Conservation (phyloP, 148 eudicot genomes). For the Amaranthus hypochondriacus region DNA sequence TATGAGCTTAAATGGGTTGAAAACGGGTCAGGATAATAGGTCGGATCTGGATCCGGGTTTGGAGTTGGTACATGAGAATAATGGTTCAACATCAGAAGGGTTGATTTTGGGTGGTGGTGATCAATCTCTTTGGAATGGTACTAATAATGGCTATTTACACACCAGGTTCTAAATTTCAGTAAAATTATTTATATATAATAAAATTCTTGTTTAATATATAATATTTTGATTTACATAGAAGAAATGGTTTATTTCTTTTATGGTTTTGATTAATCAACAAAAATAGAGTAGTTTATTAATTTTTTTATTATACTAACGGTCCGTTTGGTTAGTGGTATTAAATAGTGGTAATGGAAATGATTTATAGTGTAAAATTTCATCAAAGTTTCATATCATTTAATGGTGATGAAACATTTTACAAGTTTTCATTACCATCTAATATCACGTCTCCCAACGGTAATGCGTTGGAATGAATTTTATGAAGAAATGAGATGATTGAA, state of each 20-base stretch:
- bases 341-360: too few species aligned
- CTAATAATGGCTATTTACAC: conserved; percentile 45
- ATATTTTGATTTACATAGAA: not conserved
- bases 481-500: too few species aligned
- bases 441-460: too few species aligned
- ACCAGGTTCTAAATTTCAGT: conserved; percentile 54
- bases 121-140: conserved; percentile 34
- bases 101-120: conserved; percentile 21
- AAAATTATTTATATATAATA: not conserved
- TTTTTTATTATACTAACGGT: not conserved
- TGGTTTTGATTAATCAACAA: conserved; percentile 11
- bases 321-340: too few species aligned
- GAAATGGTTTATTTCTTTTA: not conserved
- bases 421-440: too few species aligned
- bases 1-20: conserved; percentile 25
- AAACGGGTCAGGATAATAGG: conserved; percentile 19
- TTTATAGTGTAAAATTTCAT: too few species aligned
- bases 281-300: not conserved
- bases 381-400: too few species aligned
- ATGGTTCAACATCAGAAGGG: conserved; percentile 9
- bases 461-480: too few species aligned
- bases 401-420: too few species aligned
- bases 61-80: conserved; percentile 18
- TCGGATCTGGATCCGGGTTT: conserved; percentile 21
- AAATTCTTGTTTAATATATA: not conserved